Conservation (phyloP, 1,284 basidiomycete genomes). For the Puccinia triticina region DNA sequence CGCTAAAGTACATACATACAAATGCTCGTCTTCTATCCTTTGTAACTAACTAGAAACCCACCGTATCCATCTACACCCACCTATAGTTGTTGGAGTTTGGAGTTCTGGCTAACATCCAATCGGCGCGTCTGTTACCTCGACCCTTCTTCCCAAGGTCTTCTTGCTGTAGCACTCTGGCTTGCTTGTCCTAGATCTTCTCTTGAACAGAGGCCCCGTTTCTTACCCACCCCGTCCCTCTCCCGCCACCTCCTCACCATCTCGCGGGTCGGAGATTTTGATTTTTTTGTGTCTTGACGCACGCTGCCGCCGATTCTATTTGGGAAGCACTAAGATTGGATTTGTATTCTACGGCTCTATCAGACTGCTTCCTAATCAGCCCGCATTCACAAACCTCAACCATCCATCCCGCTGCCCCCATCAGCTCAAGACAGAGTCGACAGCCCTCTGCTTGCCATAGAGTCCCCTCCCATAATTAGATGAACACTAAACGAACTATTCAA, state of each 20-base stretch:
- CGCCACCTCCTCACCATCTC: background rate
- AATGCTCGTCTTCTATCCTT: too few relatives aligned
- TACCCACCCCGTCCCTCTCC: background rate
- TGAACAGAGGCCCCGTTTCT: background rate
- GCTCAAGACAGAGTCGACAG: too few relatives aligned
- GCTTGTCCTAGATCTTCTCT: background rate
- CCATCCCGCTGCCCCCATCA: too few relatives aligned
- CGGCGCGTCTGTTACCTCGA: too few relatives aligned
- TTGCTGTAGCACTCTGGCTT: background rate
- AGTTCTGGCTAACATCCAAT: conserved; percentile 20
- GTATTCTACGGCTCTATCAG: background rate
- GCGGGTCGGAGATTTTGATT: background rate
- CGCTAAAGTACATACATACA: too few relatives aligned
- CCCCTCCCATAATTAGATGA: background rate
- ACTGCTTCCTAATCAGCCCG: background rate
- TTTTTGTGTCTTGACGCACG: background rate
- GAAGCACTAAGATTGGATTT: conserved; percentile 12
- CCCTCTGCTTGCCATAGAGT: too few relatives aligned
- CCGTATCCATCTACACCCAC: background rate
- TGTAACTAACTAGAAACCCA: background rate
- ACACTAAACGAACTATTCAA: background rate
- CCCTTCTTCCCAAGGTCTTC: background rate
- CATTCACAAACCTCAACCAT: background rate
- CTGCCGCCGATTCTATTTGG: background rate
- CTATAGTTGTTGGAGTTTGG: background rate